A percentile compares a stretch with the other conserved stretches of the same genome.
Evolutionary conservation across 2,329 filamentous ascomycete species (phyloP).

Genomic region (Phoma sp.): DNA sequence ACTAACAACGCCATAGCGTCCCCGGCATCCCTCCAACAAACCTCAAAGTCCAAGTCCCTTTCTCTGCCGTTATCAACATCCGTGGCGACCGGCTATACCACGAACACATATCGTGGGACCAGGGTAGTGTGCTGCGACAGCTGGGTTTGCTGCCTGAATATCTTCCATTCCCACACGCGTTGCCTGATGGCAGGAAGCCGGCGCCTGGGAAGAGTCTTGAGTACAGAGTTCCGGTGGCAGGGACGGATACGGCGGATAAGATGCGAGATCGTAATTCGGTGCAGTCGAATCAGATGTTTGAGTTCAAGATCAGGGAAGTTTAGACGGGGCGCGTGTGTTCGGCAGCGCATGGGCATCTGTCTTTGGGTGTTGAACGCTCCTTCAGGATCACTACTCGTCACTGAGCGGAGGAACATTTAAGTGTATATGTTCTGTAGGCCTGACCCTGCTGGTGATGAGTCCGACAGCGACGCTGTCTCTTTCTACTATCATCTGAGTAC

Average conservation of each 20-base stretch:
- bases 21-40: slow-evolving; percentile 17
- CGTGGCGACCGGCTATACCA: slow-evolving; percentile 70
- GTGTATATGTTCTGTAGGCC: no score
- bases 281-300: slow-evolving; percentile 52
- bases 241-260: slow-evolving; percentile 59
- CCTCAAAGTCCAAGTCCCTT: slow-evolving; percentile 61
- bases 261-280: slow-evolving; percentile 55
- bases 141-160: slow-evolving; percentile 68
- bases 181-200: slow-evolving; percentile 30
- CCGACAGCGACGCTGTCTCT: no score
- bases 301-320: slow-evolving; percentile 1
- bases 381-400: no score
- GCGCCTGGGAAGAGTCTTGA: slow-evolving; percentile 54
- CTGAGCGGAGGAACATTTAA: no score
- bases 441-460: no score
- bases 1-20: slow-evolving; percentile 1
- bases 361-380: no score
- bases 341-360: no score
- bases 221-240: slow-evolving; percentile 64
- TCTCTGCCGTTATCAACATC: slow-evolving; percentile 69
- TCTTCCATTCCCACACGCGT: slow-evolving; percentile 61
- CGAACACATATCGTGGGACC: slow-evolving; percentile 73
- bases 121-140: slow-evolving; percentile 65
- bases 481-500: no score
- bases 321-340: not conserved